Percentiles rank a stretch among this genome's conserved stretches.
phyloP scores from a whole-genome alignment of 2,329 filamentous ascomycete genomes.

The Fusarium tjaetaba region DNA sequence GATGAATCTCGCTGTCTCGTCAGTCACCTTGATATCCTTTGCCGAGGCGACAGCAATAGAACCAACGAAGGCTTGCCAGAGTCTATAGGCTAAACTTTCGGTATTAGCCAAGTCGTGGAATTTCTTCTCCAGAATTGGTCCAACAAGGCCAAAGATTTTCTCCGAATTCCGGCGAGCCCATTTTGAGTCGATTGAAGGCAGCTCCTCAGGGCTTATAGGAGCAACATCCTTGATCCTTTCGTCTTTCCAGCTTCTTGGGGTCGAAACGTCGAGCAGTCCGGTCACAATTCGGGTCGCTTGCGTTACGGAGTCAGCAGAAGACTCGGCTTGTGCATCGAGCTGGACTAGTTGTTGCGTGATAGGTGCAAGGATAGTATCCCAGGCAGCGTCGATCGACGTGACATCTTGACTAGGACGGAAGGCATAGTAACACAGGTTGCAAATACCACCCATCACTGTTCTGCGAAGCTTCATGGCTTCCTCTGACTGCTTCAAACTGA shows the following conservation, averaged over 20 bases:
- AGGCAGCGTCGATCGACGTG: constrained; percentile 77
- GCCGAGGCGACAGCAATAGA: constrained; percentile 74
- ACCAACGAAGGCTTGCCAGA: constrained; percentile 71
- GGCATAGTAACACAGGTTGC: constrained; percentile 84
- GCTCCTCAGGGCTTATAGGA: constrained; percentile 72
- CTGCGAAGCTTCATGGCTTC: constrained; percentile 60
- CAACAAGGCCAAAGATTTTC: constrained; percentile 71
- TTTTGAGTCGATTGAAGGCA: constrained; percentile 85
- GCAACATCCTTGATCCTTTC: constrained; percentile 72
- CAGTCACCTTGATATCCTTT: constrained; percentile 90
- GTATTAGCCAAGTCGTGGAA: constrained; percentile 71
- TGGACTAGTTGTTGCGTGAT: constrained; percentile 68
- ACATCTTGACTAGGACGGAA: constrained; percentile 75
- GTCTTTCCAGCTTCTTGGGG: constrained; percentile 75
- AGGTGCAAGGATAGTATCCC: constrained; percentile 77
- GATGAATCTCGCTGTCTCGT: constrained; percentile 83
- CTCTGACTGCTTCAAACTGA: constrained; percentile 64
- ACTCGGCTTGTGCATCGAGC: constrained; percentile 48
- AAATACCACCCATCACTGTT: constrained; percentile 74
- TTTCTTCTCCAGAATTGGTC: constrained; percentile 67
- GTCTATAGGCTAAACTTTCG: constrained; percentile 60
- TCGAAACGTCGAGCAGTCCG: constrained; percentile 71
- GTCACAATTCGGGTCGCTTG: constrained; percentile 76
- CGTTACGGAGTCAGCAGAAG: constrained; percentile 61
- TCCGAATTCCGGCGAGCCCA: constrained; percentile 82